Base-by-base conservation (phyloP, 257 asterid species). In the Penstemon eatonii region DNA sequence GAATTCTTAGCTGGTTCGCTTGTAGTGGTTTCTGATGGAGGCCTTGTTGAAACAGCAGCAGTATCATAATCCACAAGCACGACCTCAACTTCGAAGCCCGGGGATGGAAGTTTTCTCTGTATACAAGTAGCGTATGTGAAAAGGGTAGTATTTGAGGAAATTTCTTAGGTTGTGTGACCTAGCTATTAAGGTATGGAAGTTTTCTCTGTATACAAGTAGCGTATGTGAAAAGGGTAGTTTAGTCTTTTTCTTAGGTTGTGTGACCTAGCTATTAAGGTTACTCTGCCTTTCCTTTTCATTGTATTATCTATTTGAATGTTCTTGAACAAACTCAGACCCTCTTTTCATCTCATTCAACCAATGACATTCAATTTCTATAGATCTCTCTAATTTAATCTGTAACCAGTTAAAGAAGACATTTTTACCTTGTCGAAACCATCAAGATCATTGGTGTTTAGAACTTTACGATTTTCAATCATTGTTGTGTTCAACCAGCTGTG, bases 361-460 rank as follows among this genome's bases (percentile, higher is more conserved):
- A 25, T 25, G 33, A 2, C 33, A 25, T 25, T 25, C 33, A 25
- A 25, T 25, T 25, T 25, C 33, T 25, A 25, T 25, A 25, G 33
- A 25, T 25, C 33, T 25, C 33, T 25, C 8, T 18, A 44, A 57
- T 36, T 3, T 47, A 15, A 57, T 12, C 19, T 39, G 5, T 40
- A 7, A 60, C 9, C 33, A 25, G 33, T 25, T 25, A 54, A 62
- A 47, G 8, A 25, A 47, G 9, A 4, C 33, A 57, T 3, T 36
- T 49, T 63, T 84, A 94, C 99, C 98, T 94, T 94, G 88, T 94
- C 96, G 61, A 91, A 94, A 47, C 99, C 99, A 82, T 94, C 99
- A 18, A 94, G 98, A 66, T 91, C 99, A 56, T 83, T 75, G 49
- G 89, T 87, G 79, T 69, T 77, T 5, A 94, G 80, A 55, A 91